Conservation (phyloP, 2,329 filamentous ascomycete genomes). For the Xylaria sp. region DNA sequence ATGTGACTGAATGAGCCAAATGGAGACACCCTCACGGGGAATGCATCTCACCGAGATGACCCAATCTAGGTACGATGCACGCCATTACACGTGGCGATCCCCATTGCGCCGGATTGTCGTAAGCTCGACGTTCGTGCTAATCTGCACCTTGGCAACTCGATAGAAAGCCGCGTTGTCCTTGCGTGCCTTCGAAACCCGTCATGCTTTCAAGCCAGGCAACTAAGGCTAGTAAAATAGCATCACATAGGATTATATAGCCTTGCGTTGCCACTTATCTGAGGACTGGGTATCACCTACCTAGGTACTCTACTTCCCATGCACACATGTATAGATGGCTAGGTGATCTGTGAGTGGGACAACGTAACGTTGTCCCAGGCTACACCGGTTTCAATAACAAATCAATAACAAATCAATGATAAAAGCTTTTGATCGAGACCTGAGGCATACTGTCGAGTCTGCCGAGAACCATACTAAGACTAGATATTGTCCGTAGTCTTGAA, state of each 20-base stretch:
- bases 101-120: no score
- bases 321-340: no score
- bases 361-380: no score
- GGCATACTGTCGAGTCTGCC: neutral
- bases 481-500: no score
- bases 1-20: conserved; percentile 4
- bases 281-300: no score
- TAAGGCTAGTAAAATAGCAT: neutral
- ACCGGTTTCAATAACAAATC: no score
- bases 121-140: neutral
- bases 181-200: neutral
- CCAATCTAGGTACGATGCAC: neutral
- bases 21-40: conserved; percentile 3
- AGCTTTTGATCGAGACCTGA: no score
- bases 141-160: neutral
- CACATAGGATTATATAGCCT: neutral
- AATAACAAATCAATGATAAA: no score
- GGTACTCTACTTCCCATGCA: no score
- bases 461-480: no score
- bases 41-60: conserved; percentile 10
- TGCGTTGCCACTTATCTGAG: neutral
- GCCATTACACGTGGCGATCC: neutral
- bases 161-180: no score
- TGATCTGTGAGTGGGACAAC: no score
- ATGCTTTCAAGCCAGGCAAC: neutral